Evolutionary conservation across 2,329 filamentous ascomycete genomes (phyloP), one percentile per base, ranked within the genome.

Genomic region (Gremmenia infestans): DNA sequence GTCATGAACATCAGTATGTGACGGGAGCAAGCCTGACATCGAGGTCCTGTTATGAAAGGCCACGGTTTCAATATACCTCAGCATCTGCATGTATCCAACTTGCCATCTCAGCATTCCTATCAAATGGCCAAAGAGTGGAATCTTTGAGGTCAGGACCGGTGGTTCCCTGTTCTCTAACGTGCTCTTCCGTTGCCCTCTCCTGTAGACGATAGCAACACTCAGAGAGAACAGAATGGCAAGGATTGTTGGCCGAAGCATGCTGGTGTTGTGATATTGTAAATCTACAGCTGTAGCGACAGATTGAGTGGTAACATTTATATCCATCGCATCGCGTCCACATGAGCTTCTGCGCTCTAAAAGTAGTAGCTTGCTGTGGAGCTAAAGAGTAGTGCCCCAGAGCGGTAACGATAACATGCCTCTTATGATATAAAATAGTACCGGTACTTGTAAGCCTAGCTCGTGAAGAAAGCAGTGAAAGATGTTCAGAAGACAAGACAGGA

Each of bases 91-190:
- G 53, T 77, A 78, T 50, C 67, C 63, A 37, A 69, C 64, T 48
- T 72, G 68, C 49, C 70, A 64, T 46, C 66, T 61, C 40, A 77
- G 58, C 60, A 78, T 68, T 8, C 73, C 73, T 28, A 79, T 63
- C 19, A 78, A 67, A 58, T 80, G 77, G 1, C 77, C 77, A 42
- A 79, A 59, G 32, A 74, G 66, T 0, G 77, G 77, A 36, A 80
- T 68, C 15, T 46, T 67, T 0, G 74, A 67, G 23, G 70, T 70
- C 23, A 78, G 28, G 0, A 73, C 55, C 3, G 75, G 74, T 8
- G 78, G 77, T 55, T 80, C 77, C 48, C 46, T 50, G 32, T 49
- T 52, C 19, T 59, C 49, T 22, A 5, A 4, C 32, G 9, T n/a
- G 15, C 25, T 53, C 22, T 43, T 56, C 17, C 52, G 19, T 12